These are phyloP conservation scores for Lentinus tigrinus DNA, from an alignment of 768 basidiomycete genomes.

Conservation along the genomic window DNA sequence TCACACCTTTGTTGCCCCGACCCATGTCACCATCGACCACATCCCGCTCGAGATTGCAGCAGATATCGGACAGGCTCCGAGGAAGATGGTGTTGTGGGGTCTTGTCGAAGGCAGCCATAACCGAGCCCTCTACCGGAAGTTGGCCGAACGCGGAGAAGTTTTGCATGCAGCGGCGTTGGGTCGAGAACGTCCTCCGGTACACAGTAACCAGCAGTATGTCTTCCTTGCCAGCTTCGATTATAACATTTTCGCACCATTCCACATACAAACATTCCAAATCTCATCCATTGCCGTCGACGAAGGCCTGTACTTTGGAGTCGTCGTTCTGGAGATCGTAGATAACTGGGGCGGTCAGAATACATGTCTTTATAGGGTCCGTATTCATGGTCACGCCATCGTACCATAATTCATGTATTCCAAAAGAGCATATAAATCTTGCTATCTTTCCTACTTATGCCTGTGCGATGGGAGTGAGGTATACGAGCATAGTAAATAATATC, in stretches of 20 bases:
- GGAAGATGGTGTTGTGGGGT: not conserved
- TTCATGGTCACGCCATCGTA: not conserved
- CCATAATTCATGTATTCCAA: not conserved
- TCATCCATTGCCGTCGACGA: not conserved
- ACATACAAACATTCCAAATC: not conserved
- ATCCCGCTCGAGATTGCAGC: not conserved
- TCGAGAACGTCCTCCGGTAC: not conserved
- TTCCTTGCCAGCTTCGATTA: not conserved
- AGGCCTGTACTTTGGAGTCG: not conserved
- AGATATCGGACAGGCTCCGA: not conserved
- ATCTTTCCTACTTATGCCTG: not conserved
- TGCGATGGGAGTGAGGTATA: not conserved
- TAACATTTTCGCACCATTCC: not conserved
- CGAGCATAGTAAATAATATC: too few relatives aligned
- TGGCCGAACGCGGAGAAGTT: not conserved
- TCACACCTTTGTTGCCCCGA: not conserved
- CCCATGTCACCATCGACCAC: not conserved
- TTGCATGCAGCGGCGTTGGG: not conserved
- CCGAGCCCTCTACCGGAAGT: not conserved
- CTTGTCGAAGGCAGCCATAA: not conserved
- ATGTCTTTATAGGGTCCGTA: not conserved
- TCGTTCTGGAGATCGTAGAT: not conserved
- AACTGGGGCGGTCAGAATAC: not conserved
- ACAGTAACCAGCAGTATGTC: not conserved
- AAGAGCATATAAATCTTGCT: not conserved